Evolutionary conservation across 1,284 basidiomycete species (phyloP), one percentile per base, ranked within the genome.

Genomic region (Malassezia sympodialis): DNA sequence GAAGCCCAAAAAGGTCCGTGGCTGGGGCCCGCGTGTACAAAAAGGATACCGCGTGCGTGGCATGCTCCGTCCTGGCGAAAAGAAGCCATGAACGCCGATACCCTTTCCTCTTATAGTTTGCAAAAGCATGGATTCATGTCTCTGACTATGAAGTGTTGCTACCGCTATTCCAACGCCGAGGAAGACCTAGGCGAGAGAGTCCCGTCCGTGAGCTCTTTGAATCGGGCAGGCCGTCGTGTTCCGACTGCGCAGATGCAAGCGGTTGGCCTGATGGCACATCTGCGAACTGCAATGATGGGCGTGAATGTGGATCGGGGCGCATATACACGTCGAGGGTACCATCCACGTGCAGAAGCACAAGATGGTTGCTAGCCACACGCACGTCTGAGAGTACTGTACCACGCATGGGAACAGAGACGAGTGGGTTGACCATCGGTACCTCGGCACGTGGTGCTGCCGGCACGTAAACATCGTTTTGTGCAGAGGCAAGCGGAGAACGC

Each of bases 1-100:
- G 65, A 80, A 83, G 14, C 84, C 81, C 76, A 88, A 86, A 77
- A 85, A 80, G 59, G 79, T 86, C 65, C 79, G 86, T 49, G 82
- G 81, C 49, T 79, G 80, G 66, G 82, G 82, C 1, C 83, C 86
- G 7, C 79, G 81, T 30, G 83, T 87, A 4, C 86, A 87, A 68
- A 80, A 84, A 56, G 85, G 85, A 8, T 64, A 66, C 43, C 63
- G 68, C 28, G 65, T 70, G 19, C 59, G 66, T 17, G 68, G 68
- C 43, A 50, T 58, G 28, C 63, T 60, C 49, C 61, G 67, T 47
- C 64, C 65, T 1, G 68, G 68, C 31, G 68, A 70, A 60, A 68
- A 68, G 58, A 63, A 35, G 15, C 44, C 52, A 14, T 49, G 37
- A 32, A 27, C 27, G 2, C 15, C 41, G 41, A 43, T 43, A 43